These are phyloP conservation scores for Penicillium bialowiezense DNA, from an alignment of 495 filamentous ascomycete genomes.

Conservation along the genomic window DNA sequence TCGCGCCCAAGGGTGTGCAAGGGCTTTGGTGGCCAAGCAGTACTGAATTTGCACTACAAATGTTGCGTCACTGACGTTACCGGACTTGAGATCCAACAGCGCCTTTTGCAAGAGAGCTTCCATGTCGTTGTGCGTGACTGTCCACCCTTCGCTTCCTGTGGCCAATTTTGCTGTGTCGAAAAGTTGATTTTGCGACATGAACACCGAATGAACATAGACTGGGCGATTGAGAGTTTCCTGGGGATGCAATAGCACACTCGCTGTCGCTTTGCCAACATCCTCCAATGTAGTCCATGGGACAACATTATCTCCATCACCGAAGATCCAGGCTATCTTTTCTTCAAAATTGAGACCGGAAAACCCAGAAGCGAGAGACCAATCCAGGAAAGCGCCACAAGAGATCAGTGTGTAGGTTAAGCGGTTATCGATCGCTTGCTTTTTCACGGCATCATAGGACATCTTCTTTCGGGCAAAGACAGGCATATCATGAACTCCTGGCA, in stretches of 20 bases:
- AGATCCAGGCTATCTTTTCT: slow-evolving; percentile 10
- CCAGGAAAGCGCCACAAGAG: slow-evolving; percentile 17
- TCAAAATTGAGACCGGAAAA: slow-evolving; percentile 15
- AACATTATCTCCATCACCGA: slow-evolving; percentile 21
- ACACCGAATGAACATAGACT: slow-evolving; percentile 21
- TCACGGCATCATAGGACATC: slow-evolving; percentile 18
- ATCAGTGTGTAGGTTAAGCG: slow-evolving; percentile 19
- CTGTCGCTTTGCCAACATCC: slow-evolving; percentile 18
- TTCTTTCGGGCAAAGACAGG: slow-evolving; percentile 19
- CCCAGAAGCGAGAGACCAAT: slow-evolving; percentile 17
- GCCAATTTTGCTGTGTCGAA: slow-evolving; percentile 6
- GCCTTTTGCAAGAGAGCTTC: slow-evolving; percentile 13
- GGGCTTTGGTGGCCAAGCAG: slow-evolving; percentile 13
- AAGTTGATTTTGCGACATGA: slow-evolving; percentile 16
- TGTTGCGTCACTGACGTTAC: slow-evolving; percentile 11
- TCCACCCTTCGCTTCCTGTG: slow-evolving; percentile 14
- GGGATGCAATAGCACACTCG: slow-evolving; percentile 15
- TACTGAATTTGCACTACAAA: slow-evolving; percentile 23
- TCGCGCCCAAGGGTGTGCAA: slow-evolving; percentile 17
- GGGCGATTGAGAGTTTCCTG: slow-evolving; percentile 17
- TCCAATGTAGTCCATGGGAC: slow-evolving; percentile 21
- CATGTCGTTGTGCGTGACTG: slow-evolving; percentile 10
- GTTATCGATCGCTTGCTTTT: slow-evolving; percentile 12
- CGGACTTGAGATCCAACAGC: slow-evolving; percentile 14
- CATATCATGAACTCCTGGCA: slow-evolving; percentile 19